Percentiles rank a stretch among this genome's conserved stretches.
Conservation (phyloP, 306 rosid genomes). For the Notholithocarpus densiflorus region DNA sequence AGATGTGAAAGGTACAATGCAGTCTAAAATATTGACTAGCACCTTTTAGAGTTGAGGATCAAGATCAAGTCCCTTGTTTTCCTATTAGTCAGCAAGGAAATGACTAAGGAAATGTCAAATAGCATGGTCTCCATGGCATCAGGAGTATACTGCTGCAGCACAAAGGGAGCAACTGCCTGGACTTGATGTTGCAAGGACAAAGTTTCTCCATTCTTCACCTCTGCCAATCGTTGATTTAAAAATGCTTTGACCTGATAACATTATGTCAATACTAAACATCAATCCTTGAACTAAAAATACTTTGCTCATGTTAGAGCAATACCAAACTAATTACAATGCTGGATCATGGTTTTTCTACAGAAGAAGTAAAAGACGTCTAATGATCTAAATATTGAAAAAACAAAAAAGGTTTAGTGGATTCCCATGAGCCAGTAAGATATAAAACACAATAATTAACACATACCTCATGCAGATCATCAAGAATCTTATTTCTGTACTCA, state of each 20-base stretch:
- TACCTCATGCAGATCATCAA: conserved; percentile 92
- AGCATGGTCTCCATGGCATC: conserved; percentile 75
- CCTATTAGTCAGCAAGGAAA: conserved; percentile 76
- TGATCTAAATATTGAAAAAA: background rate
- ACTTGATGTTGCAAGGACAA: conserved; percentile 88
- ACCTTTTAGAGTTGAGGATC: conserved; percentile 98
- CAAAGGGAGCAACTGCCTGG: conserved; percentile 86
- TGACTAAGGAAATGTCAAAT: conserved; percentile 63
- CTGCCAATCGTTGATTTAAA: conserved; percentile 72
- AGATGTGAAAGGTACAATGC: background rate
- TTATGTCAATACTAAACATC: conserved; percentile 14
- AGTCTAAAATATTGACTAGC: conserved; percentile 10
- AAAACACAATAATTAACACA: background rate
- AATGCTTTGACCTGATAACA: conserved; percentile 72
- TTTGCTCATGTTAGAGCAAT: conserved; percentile 5
- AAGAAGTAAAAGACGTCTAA: background rate
- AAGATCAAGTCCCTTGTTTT: conserved; percentile 84
- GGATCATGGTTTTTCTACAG: conserved; percentile 6
- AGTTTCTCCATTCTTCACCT: conserved; percentile 72
- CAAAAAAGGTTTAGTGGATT: background rate
- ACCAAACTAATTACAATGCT: conserved; percentile 11
- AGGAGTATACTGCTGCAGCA: conserved; percentile 72
- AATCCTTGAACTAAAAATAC: conserved; percentile 4
- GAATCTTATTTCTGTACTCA: conserved; percentile 82
- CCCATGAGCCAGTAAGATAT: conserved; percentile 1